phyloP scores from a whole-genome alignment of 176 grass and related monocot species.

The Chloris gayana region DNA sequence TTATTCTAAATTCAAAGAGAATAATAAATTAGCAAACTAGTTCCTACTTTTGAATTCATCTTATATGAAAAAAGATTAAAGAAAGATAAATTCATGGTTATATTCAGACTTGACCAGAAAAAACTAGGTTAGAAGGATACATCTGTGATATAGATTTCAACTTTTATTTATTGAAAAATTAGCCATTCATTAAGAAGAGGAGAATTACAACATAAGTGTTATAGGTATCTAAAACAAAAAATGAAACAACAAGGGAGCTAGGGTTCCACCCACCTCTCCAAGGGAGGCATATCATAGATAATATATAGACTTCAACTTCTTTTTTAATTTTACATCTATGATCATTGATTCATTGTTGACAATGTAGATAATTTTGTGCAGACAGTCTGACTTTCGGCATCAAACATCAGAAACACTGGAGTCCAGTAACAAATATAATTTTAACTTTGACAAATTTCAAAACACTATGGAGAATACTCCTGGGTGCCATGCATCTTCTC shows the following conservation, averaged over 20 bases:
- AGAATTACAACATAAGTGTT: too few relatives aligned
- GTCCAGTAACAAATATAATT: not conserved
- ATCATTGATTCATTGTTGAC: conserved; percentile 22
- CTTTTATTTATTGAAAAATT: too few relatives aligned
- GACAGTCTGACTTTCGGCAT: not conserved
- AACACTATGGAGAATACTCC: conserved; percentile 3
- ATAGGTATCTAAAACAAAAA: too few relatives aligned
- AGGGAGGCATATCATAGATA: too few relatives aligned
- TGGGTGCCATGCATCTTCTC: not conserved
- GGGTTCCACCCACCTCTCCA: too few relatives aligned
- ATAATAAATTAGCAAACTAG: not conserved
- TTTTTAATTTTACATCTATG: conserved; percentile 10
- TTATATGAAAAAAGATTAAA: not conserved
- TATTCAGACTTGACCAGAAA: not conserved
- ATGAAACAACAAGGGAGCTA: too few relatives aligned
- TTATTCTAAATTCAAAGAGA: not conserved
- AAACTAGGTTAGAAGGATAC: not conserved
- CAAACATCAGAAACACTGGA: conserved; percentile 13
- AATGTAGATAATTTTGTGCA: conserved; percentile 7
- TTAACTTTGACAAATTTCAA: not conserved
- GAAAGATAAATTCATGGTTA: not conserved
- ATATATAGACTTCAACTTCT: not conserved
- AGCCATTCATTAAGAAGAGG: too few relatives aligned
- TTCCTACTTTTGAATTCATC: not conserved
- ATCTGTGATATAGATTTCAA: too few relatives aligned